phyloP scores from a whole-genome alignment of 2,329 filamentous ascomycete genomes.

The Xylaria sp. region DNA sequence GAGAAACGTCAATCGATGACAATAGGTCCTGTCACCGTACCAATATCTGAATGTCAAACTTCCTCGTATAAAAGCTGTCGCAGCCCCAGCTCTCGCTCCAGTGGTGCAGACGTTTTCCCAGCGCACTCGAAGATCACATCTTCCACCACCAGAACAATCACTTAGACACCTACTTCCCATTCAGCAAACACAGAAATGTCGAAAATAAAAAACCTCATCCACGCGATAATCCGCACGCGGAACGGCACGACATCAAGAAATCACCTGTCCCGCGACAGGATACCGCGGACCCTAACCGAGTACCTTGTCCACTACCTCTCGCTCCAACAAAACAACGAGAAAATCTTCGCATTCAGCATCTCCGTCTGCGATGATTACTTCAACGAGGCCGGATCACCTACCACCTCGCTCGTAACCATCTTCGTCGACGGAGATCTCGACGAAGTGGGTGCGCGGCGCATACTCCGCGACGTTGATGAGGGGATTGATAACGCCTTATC shows the following conservation, averaged over 20 bases:
- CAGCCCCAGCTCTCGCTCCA: neutral
- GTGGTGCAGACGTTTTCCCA: neutral
- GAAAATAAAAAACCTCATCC: no score
- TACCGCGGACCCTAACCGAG: constrained; percentile 5
- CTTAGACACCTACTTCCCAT: neutral
- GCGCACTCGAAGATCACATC: neutral
- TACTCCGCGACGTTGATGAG: neutral
- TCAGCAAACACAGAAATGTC: neutral
- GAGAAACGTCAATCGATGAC: no score
- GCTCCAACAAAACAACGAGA: neutral
- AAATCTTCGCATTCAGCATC: constrained; percentile 9
- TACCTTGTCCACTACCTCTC: constrained; percentile 12
- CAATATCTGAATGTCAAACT: no score
- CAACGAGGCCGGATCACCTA: neutral
- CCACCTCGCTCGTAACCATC: neutral
- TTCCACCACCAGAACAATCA: neutral
- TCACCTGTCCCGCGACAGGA: neutral
- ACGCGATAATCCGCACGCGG: no score
- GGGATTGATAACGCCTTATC: neutral
- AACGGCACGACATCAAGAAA: neutral
- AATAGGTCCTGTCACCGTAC: no score
- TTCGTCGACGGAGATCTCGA: neutral
- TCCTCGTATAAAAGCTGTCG: no score
- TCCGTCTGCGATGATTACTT: neutral
- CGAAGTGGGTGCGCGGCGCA: neutral